These are phyloP conservation scores for Carex sylvatica DNA, from an alignment of 202 grass and related monocot genomes.

Conservation along the genomic window DNA sequence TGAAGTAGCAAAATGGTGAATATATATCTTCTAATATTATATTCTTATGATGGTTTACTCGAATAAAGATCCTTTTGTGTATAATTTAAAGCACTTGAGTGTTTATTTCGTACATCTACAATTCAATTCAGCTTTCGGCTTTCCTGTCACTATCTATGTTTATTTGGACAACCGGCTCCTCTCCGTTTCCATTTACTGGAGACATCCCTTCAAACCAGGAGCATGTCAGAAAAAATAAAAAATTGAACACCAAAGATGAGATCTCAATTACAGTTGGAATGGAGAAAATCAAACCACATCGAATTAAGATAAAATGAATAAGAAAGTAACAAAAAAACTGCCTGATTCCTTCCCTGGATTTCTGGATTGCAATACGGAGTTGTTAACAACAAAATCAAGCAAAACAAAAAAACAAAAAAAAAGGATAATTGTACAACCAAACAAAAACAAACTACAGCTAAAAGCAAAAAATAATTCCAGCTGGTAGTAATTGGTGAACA, in stretches of 20 bases:
- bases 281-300: background rate
- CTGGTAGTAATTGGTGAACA: constrained; percentile 27
- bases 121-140: background rate
- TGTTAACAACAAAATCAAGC: background rate
- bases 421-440: background rate
- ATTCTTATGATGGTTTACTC: background rate
- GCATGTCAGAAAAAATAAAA: background rate
- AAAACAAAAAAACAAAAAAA: background rate
- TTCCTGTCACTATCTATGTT: background rate
- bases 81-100: background rate
- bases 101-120: background rate
- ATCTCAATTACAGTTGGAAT: background rate
- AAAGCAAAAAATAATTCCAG: constrained; percentile 1
- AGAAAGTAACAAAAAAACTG: background rate
- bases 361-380: background rate
- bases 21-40: background rate
- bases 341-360: background rate
- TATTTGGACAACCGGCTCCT: background rate
- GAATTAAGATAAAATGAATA: background rate
- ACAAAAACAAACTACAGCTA: background rate
- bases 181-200: background rate
- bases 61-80: background rate
- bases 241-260: background rate
- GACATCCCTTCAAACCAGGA: background rate
- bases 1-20: background rate